Evolutionary conservation across 306 rosid species (phyloP), one percentile per base, ranked within the genome.

Genomic region (Cicer arietinum): DNA sequence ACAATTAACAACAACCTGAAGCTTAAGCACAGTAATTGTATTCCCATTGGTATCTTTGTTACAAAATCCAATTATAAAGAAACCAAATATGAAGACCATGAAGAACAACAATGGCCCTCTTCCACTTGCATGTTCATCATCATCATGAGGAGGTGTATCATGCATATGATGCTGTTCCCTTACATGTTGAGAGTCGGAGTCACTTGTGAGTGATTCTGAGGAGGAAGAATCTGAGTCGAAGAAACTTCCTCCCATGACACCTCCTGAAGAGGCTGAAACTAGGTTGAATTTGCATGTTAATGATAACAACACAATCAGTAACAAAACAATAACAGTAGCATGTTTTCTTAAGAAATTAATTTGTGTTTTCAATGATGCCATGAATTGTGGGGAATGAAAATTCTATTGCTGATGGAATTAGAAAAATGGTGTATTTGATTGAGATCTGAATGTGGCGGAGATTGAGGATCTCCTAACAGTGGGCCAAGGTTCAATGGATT

Each of bases 221-320:
- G 80, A 75, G 8, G 73, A 81, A 69, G 80, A 81, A 57, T 76
- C 81, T n/a, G 81, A 81, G 39, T 76, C 10, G 30, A 81, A 81
- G 78, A 81, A 81, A 41, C 74, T 71, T 18, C 85, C 85, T 63
- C 85, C 85, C 70, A 57, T 64, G 5, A 54, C 75, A 9, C 85
- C 85, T 22, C 81, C 81, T 1, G 85, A 76, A 2, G 81, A 56
- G 42, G 85, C 81, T 40, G 5, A 40, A 70, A 67, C 81, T 53
- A 63, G 6, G 63, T 63, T 44, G 45, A 75, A 13, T 37, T 43
- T 61, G 46, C 17, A 70, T 18, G 66, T 57, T 14, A 76, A 39
- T 69, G 73, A 18, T 12, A 52, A 4, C 9, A 71, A n/a, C 20
- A 59, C 54, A 47, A 81, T 45, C 13, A 70, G 75, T 58, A 65